Evolutionary conservation across 768 basidiomycete species (phyloP).

Genomic region (Boletus insuetus): DNA sequence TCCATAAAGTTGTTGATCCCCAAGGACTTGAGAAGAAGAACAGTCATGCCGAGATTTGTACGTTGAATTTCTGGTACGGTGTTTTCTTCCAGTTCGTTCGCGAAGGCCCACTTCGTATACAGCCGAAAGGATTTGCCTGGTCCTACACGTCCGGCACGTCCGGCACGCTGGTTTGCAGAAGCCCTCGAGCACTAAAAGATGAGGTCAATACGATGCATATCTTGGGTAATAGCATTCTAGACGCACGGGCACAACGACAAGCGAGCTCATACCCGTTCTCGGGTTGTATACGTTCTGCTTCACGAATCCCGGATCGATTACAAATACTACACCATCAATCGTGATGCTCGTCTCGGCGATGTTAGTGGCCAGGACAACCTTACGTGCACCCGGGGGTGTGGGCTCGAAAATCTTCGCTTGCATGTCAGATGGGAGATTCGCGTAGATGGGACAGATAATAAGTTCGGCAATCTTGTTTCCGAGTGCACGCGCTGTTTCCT

Average conservation of each 20-base stretch:
- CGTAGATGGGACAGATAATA: constrained; percentile 96
- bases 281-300: constrained; percentile 99
- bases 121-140: constrained; percentile 98
- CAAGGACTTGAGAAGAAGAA: constrained; percentile 90
- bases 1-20: constrained; percentile 98
- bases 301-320: constrained; percentile 98
- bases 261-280: constrained; percentile 95
- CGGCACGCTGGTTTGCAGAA: constrained; percentile 95
- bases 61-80: constrained; percentile 98
- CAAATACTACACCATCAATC: constrained; percentile 98
- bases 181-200: constrained; percentile 82
- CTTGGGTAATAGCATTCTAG: neutral
- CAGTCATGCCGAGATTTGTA: constrained; percentile 96
- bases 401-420: constrained; percentile 99
- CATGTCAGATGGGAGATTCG: constrained; percentile 99
- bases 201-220: neutral
- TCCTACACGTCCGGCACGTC: constrained; percentile 95
- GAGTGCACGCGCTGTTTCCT: constrained; percentile 91
- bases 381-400: constrained; percentile 92
- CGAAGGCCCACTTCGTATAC: constrained; percentile 97
- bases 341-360: constrained; percentile 99
- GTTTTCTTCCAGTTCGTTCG: constrained; percentile 94
- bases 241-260: constrained; percentile 91
- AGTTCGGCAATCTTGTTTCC: constrained; percentile 96
- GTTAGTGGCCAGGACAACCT: constrained; percentile 97